Evolutionary conservation across 768 basidiomycete species (phyloP).

Genomic region (Floccularia luteovirens): DNA sequence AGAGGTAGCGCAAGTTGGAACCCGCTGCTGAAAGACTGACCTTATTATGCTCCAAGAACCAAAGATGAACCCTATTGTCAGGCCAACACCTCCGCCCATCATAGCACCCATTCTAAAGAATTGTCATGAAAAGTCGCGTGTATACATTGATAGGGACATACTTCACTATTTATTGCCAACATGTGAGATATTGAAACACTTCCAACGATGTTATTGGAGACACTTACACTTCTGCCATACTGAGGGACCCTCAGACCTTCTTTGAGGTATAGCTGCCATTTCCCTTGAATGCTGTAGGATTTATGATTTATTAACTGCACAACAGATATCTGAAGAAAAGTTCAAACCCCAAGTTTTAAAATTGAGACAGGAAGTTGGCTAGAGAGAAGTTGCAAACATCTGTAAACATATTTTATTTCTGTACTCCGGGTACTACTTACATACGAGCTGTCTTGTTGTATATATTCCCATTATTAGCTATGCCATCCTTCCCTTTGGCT

Average conservation of each 20-base stretch:
- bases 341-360: neutral
- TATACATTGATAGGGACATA: slow-evolving; percentile 16
- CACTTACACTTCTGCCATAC: slow-evolving; percentile 71
- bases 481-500: slow-evolving; percentile 64
- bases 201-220: neutral
- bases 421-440: too few species aligned
- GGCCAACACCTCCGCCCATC: slow-evolving; percentile 90
- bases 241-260: slow-evolving; percentile 45
- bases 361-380: neutral
- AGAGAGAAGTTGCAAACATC: too few species aligned
- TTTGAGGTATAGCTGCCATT: slow-evolving; percentile 20
- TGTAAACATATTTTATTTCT: too few species aligned
- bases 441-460: too few species aligned
- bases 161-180: too few species aligned
- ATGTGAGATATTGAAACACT: too few species aligned
- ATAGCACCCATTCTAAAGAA: slow-evolving; percentile 78
- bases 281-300: slow-evolving; percentile 4
- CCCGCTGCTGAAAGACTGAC: slow-evolving; percentile 32
- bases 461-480: too few species aligned
- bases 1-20: neutral
- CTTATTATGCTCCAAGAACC: slow-evolving; percentile 88
- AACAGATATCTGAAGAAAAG: neutral
- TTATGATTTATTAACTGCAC: neutral
- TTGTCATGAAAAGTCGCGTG: slow-evolving; percentile 8
- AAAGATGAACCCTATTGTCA: slow-evolving; percentile 97